Evolutionary conservation across 2,329 filamentous ascomycete species (phyloP), one percentile per base, ranked within the genome.

Genomic region (Fusarium anguioides): DNA sequence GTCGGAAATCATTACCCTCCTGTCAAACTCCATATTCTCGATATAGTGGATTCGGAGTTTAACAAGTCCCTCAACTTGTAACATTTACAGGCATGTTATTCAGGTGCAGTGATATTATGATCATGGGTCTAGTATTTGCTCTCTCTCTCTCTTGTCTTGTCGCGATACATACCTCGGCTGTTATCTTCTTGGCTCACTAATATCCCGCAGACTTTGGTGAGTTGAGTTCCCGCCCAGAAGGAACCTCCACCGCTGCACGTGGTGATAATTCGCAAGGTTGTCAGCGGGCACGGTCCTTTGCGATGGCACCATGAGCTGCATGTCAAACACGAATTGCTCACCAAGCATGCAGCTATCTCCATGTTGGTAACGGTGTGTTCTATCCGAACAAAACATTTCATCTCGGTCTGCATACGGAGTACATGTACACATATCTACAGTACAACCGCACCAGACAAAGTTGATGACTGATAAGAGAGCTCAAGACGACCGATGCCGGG

Each of bases 341-440:
- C 47, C 55, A 61, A 68, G 66, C 54, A 52, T 58, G 50, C 65
- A 68, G 59, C 33, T 49, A 55, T 65, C 45, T 68, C 64, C 60
- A 68, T 39, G 45, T 65, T 61, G 39, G 45, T 52, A 50, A 47
- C 49, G 45, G 52, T 40, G 37, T 44, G 49, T 50, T 55, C 41
- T 50, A 10, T 48, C 40, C 26, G 37, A 42, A 31, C 64, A 46
- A 65, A 48, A 48, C 20, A 36, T 52, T 40, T 17, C 39, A 44
- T 46, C 59, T 52, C 46, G 56, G 41, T 46, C 20, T 68, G 64
- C 60, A 68, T 57, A 55, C 21, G 26, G 10, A 10, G 14, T 15
- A 14, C 12, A 31, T 14, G 8, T 50, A 29, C 27, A 39, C 33
- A 15, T 46, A 27, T 65, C 45, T 42, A 37, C 55, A 60, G 33